Percentiles rank a stretch among this genome's conserved stretches.
Conservation (phyloP, 164 flowering plant genomes). For the Sextonia rubra region DNA sequence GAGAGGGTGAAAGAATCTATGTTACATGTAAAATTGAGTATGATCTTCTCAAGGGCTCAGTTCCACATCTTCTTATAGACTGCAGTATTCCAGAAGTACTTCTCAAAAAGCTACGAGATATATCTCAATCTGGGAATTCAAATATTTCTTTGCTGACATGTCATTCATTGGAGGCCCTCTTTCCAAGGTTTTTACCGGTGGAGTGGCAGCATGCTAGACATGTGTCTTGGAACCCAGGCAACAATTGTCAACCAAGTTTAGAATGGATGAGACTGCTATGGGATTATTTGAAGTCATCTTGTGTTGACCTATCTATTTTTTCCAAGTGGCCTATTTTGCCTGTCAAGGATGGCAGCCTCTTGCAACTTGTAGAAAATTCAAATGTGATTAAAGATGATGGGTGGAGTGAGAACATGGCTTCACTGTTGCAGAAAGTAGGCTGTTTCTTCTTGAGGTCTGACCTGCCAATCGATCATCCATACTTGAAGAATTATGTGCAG, state of each 20-base stretch:
- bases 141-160: constrained; percentile 68
- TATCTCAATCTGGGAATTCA: constrained; percentile 58
- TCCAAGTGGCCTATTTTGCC: constrained; percentile 91
- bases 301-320: constrained; percentile 73
- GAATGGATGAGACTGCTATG: constrained; percentile 81
- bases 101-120: constrained; percentile 46
- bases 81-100: constrained; percentile 52
- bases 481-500: constrained; percentile 70
- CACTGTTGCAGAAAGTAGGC: constrained; percentile 72
- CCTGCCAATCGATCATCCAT: constrained; percentile 68
- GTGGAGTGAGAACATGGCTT: constrained; percentile 95
- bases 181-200: constrained; percentile 60
- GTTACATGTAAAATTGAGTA: constrained; percentile 62
- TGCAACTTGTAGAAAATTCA: constrained; percentile 68
- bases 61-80: constrained; percentile 75
- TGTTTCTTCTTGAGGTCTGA: constrained; percentile 69
- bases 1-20: constrained; percentile 66
- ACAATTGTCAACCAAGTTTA: constrained; percentile 68
- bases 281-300: constrained; percentile 68
- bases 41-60: constrained; percentile 69
- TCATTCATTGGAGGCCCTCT: constrained; percentile 63
- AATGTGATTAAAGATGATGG: constrained; percentile 79
- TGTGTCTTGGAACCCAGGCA: constrained; percentile 76
- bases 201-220: constrained; percentile 74
- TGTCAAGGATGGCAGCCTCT: constrained; percentile 48